These are phyloP conservation scores for Tephrocybe sp. DNA, from an alignment of 768 basidiomycete species.

Conservation along the genomic window DNA sequence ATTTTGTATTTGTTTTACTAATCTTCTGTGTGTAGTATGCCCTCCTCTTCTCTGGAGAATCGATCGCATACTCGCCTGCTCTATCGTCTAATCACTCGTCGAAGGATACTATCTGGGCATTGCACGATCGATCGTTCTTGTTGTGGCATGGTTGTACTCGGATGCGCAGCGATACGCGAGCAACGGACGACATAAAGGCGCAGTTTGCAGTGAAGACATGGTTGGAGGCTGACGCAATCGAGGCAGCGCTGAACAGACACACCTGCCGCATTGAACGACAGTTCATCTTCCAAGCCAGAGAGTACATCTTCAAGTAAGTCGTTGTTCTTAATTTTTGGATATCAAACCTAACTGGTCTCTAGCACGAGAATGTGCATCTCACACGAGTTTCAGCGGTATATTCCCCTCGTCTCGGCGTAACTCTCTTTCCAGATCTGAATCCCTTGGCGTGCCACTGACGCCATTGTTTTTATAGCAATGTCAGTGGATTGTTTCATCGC, in stretches of 20 bases:
- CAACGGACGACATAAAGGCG: slow-evolving; percentile 51
- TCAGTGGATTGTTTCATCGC: slow-evolving; percentile 48
- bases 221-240: slow-evolving; percentile 69
- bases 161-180: slow-evolving; percentile 45
- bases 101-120: slow-evolving; percentile 76
- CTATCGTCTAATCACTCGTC: slow-evolving; percentile 30
- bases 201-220: slow-evolving; percentile 68
- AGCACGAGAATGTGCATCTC: slow-evolving; percentile 73
- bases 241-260: slow-evolving; percentile 60
- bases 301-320: slow-evolving; percentile 76
- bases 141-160: slow-evolving; percentile 74
- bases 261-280: slow-evolving; percentile 67
- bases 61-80: slow-evolving; percentile 37
- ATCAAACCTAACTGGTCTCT: slow-evolving; percentile 9
- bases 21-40: slow-evolving; percentile 48
- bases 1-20: slow-evolving; percentile 2
- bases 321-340: not conserved
- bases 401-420: slow-evolving; percentile 59
- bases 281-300: slow-evolving; percentile 69
- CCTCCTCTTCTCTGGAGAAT: slow-evolving; percentile 77
- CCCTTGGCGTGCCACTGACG: not conserved
- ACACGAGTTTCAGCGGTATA: slow-evolving; percentile 65
- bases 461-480: slow-evolving; percentile 32
- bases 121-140: slow-evolving; percentile 67
- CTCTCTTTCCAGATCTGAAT: not conserved